Evolutionary conservation across 768 basidiomycete species (phyloP).

Genomic region (Jaapia argillacea): DNA sequence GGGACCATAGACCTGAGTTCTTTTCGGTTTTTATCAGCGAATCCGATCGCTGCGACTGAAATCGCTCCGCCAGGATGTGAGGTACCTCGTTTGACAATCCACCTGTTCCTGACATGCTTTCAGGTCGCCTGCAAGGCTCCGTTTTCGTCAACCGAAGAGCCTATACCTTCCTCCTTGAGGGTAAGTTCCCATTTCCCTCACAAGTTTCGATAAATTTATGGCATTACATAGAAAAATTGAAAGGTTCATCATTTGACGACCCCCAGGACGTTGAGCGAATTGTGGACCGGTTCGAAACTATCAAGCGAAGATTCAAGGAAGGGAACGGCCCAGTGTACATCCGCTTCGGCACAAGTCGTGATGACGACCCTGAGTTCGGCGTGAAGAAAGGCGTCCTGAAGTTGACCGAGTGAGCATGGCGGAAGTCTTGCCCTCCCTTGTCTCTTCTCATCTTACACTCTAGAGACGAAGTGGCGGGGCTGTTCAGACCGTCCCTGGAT

Average conservation of each 20-base stretch:
- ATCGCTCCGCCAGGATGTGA: constrained; percentile 25
- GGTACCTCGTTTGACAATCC: not conserved
- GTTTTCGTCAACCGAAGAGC: constrained; percentile 28
- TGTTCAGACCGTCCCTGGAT: not conserved
- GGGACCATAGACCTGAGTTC: constrained; percentile 33
- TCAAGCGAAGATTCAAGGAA: constrained; percentile 34
- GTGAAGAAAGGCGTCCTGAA: constrained; percentile 30
- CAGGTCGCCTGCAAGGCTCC: constrained; percentile 32
- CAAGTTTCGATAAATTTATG: not conserved
- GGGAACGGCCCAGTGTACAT: constrained; percentile 27
- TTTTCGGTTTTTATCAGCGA: constrained; percentile 10
- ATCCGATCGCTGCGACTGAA: constrained; percentile 21
- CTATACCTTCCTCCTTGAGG: constrained; percentile 18
- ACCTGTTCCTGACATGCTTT: not conserved
- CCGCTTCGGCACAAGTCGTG: constrained; percentile 29
- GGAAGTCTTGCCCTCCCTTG: not conserved
- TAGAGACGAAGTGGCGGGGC: not conserved
- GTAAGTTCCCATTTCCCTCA: constrained; percentile 11
- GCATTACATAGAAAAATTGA: constrained; percentile 16
- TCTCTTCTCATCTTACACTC: not conserved
- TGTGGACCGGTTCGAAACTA: constrained; percentile 23
- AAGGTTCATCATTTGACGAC: constrained; percentile 20
- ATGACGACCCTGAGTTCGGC: constrained; percentile 26
- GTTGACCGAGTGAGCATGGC: constrained; percentile 24
- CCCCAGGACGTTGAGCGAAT: constrained; percentile 26